Base-by-base conservation (phyloP, 2,329 filamentous ascomycete species). In the Chrysoporthe austroafricana region DNA sequence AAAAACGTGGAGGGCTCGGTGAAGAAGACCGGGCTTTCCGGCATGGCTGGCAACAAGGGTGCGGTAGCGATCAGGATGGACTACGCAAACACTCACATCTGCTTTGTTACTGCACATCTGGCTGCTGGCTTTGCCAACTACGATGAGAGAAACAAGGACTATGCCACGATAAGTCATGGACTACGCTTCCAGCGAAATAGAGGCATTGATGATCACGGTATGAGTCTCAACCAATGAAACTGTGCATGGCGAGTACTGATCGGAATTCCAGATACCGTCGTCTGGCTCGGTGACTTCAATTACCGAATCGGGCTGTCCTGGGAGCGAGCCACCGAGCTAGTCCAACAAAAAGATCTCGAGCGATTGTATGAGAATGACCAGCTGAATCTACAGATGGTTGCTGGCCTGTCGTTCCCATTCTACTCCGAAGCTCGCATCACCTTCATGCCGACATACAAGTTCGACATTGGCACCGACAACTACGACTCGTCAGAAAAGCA, bases 241-340 rank as follows among this genome's bases (percentile, higher is more conserved):
- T 3, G 46, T 48, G 8, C 26, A 26, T 6, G n/a, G 26, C 13
- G 16, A n/a, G 6, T 58, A 43, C 73, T 79, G 71, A 77, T 71
- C 21, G 69, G 48, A 70, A 52, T 46, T 36, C 4, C 57, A 85
- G 88, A 90, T 72, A 86, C 92, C 32, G 90, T 98, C 46, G 90
- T 97, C 64, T 99, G 96, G 95, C 86, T 97, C 54, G 96, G 96
- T 5, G 96, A 99, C 78, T 99, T 99, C 83, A 99, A 99, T 76
- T 99, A 99, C 79, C 91, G 96, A 21, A 97, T 99, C 73, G 95
- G 94, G 1, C 84, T 98, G 67, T 86, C 85, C 57, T 89, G 93
- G 71, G 93, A 97, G 50, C 89, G 86, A 69, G 92, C 93, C 8
- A 90, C 92, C 72, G 86, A 89, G 43, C 81, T 97, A 11, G 88